Base-by-base conservation (phyloP, 2,329 filamentous ascomycete species). In the Lachnellula suecica region DNA sequence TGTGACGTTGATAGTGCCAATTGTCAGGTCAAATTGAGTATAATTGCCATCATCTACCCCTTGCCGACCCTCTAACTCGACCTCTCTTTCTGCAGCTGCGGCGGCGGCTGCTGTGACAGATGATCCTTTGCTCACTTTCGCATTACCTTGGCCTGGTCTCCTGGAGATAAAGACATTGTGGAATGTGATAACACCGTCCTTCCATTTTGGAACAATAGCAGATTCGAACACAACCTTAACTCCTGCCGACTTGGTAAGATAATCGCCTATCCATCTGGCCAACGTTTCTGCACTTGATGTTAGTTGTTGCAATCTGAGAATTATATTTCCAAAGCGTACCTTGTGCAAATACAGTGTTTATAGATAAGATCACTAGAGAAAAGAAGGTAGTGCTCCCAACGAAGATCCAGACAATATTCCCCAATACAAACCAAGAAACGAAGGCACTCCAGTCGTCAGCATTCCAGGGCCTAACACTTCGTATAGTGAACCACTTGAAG, bases 401-500 rank as follows among this genome's bases (percentile, higher is more conserved):
- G n/a, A 97, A 80, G 62, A 99, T 83, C 94, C 94, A 99, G 10
- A 96, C 82, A 8, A 99, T 77, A 70, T 99, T 94, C 0, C 93
- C 94, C 49, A 97, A 79, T 57, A 97, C 81, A 57, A 99, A 88
- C 93, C 93, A 97, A 2, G 94, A 97, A 48, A 91, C 84, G 58
- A 99, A 93, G 4, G 94, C 94, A 42, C 91, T 89, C 77, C 96
- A 97, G 73, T 99, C 94, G 69, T 99, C 94, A 20, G 87, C 82
- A 70, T 96, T 99, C 83, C 94, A 99, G 0, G 94, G 94, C 34
- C 94, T 82, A 69, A 89, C 89, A 68, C 92, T 96, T 66, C 92
- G 81, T 63, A 99, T 99, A 2, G 94, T 95, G 64, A 94, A 87
- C 94, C 94, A 99, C 72, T 99, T 99, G 75, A 97, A 95, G 37